Percentiles rank a stretch among this genome's conserved stretches.
These are phyloP conservation scores for Retiboletus fuscus DNA, from an alignment of 1,284 basidiomycete species.

Conservation along the genomic window DNA sequence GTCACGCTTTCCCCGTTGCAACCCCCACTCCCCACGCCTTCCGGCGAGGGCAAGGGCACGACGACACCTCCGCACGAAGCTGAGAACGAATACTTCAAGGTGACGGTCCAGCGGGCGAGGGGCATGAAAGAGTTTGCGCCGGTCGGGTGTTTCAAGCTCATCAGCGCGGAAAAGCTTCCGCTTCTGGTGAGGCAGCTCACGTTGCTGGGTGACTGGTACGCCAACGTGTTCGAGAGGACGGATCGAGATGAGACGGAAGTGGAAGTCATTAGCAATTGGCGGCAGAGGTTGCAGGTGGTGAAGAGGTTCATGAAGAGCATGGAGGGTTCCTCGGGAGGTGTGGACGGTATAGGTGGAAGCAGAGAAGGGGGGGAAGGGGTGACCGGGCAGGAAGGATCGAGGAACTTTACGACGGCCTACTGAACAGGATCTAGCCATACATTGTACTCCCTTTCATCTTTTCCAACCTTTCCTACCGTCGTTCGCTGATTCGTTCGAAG, in stretches of 20 bases:
- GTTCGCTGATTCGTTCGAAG: too few species aligned
- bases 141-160: conserved; percentile 91
- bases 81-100: conserved; percentile 93
- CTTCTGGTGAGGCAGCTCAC: conserved; percentile 88
- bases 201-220: conserved; percentile 89
- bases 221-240: conserved; percentile 84
- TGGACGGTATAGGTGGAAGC: conserved; percentile 7
- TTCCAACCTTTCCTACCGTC: too few species aligned
- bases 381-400: conserved; percentile 59
- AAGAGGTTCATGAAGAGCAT: conserved; percentile 64
- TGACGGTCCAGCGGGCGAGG: conserved; percentile 85
- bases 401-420: conserved; percentile 62
- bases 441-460: too few species aligned
- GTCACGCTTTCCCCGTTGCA: conserved; percentile 38
- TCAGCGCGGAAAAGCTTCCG: conserved; percentile 87
- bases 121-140: conserved; percentile 94
- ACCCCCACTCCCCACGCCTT: conserved; percentile 35
- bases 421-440: conserved; percentile 29
- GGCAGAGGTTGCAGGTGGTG: conserved; percentile 82
- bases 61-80: conserved; percentile 55
- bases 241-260: conserved; percentile 72
- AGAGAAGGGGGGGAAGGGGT: conserved; percentile 52
- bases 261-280: conserved; percentile 93
- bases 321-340: conserved; percentile 37
- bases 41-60: conserved; percentile 23